Base-by-base conservation (phyloP, 2,329 filamentous ascomycete species). In the Phialophora verrucosa region DNA sequence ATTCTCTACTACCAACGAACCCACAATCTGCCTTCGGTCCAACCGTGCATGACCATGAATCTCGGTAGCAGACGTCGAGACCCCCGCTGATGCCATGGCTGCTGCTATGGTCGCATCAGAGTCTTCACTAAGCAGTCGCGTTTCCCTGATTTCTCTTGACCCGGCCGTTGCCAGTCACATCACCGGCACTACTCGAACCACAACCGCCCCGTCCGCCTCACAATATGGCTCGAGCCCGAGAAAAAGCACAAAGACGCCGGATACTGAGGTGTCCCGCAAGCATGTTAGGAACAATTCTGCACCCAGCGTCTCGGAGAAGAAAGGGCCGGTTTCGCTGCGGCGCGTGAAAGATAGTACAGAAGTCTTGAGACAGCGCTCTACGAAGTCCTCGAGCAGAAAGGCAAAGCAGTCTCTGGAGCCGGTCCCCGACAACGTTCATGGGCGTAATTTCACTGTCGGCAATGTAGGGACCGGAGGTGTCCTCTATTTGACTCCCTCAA, bases 381-480 rank as follows among this genome's bases (percentile, higher is more conserved):
- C 75, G 44, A 78, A 77, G 68, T 76, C 75, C 25, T 76, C 81
- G 11, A 83, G 84, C 64, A 86, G 82, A 74, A 86, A 82, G 74
- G 81, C 80, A 72, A 85, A 87, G 62, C 79, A 82, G n/a, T 29
- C 31, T 42, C 83, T 85, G 11, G 89, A 91, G 73, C 85, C 85
- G 65, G 79, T 83, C 64, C 86, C 87, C 55, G 87, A 90, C 73
- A 85, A 84, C 69, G 84, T 88, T 66, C 87, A 89, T 75, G 89
- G 88, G 57, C 85, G 89, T 62, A 88, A 91, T 74, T 93, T 94
- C 76, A 88, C 90, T 1, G 91, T 94, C 62, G 88, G 89, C 59
- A 93, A 93, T 77, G 91, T 94, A 66, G 91, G 91, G 27, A 91
- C 92, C 75, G 92, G 93, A 78, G 91, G 91, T 47, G 88, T 89